Conservation (phyloP, 441 rosid genomes). For the Lepidium campestre region DNA sequence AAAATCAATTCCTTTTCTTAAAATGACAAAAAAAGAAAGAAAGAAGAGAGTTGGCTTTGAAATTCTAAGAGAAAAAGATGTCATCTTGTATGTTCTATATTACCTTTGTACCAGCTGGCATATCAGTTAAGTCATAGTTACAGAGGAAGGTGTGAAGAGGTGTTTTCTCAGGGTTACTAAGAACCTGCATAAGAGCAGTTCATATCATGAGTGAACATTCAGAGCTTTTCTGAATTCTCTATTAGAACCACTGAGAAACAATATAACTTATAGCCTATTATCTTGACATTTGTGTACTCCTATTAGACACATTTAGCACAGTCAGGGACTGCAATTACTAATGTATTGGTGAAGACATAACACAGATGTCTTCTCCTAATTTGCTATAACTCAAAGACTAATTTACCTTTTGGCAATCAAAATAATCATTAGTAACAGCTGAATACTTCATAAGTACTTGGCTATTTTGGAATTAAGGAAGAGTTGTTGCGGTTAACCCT, state of each 20-base stretch:
- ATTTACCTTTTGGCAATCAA: background rate
- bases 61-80: background rate
- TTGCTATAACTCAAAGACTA: background rate
- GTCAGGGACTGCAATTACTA: background rate
- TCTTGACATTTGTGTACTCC: background rate
- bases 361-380: background rate
- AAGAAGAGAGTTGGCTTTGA: background rate
- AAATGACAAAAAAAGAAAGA: background rate
- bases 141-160: slow-evolving; percentile 94
- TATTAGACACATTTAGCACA: background rate
- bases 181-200: slow-evolving; percentile 51
- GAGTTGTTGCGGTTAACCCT: background rate
- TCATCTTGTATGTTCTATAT: slow-evolving; percentile 6
- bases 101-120: slow-evolving; percentile 96
- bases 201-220: slow-evolving; percentile 23
- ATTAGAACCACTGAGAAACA: slow-evolving; percentile 9
- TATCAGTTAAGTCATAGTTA: slow-evolving; percentile 89
- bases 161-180: slow-evolving; percentile 97
- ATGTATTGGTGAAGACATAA: background rate
- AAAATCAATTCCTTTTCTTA: background rate
- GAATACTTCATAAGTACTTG: background rate
- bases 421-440: background rate
- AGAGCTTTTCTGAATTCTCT: background rate
- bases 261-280: slow-evolving; percentile 5
- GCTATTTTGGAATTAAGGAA: background rate